Evolutionary conservation across 2,329 filamentous ascomycete genomes (phyloP).

Genomic region (Verticillium klebahnii): DNA sequence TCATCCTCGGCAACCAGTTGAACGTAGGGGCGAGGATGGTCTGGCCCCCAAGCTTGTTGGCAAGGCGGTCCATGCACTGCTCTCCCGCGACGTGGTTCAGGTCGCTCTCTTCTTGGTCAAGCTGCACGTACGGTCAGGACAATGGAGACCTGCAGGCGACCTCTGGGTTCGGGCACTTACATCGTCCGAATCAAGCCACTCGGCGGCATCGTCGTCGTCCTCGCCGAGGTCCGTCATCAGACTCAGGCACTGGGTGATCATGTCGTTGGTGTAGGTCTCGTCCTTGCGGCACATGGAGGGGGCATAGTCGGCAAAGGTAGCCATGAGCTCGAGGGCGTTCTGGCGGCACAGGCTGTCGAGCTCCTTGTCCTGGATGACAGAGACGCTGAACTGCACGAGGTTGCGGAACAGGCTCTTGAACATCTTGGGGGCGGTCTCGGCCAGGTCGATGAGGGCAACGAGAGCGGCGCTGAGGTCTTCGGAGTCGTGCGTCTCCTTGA

Average conservation of each 20-base stretch:
- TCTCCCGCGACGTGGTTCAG: constrained; percentile 96
- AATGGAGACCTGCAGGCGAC: neutral
- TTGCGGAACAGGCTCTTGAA: constrained; percentile 93
- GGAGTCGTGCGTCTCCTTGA: constrained; percentile 87
- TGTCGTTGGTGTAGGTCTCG: constrained; percentile 82
- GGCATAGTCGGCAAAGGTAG: constrained; percentile 92
- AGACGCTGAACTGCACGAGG: constrained; percentile 87
- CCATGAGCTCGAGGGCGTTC: constrained; percentile 95
- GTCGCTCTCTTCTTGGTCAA: constrained; percentile 94
- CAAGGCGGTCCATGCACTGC: constrained; percentile 95
- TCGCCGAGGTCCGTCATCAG: constrained; percentile 95
- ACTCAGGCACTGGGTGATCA: constrained; percentile 97
- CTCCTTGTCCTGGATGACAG: constrained; percentile 94
- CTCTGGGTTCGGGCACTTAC: constrained; percentile 40
- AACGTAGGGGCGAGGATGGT: constrained; percentile 92
- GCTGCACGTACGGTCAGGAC: constrained; percentile 36
- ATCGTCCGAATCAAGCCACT: constrained; percentile 93
- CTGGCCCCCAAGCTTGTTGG: constrained; percentile 94
- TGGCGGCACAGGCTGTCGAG: constrained; percentile 85
- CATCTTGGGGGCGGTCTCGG: constrained; percentile 94
- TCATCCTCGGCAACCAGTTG: constrained; percentile 96
- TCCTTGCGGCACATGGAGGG: constrained; percentile 96
- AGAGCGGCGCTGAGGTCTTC: constrained; percentile 89
- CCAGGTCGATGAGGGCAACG: constrained; percentile 86
- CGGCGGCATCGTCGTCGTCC: constrained; percentile 89